Conservation (phyloP, 176 grass and related monocot genomes). For the Oryza longistaminata region DNA sequence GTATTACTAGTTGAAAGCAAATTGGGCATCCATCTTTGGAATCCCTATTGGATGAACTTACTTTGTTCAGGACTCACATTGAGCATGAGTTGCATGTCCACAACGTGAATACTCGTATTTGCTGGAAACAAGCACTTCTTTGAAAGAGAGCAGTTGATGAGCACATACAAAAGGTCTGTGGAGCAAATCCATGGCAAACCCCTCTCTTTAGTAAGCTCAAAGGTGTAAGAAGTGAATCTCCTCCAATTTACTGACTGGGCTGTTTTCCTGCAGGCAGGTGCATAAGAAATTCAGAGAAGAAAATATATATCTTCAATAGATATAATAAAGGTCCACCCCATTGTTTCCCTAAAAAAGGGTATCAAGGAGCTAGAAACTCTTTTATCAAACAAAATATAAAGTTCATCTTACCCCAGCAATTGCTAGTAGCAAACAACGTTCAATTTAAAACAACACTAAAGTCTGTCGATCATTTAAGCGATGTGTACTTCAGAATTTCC, state of each 20-base stretch:
- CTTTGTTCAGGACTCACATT: constrained; percentile 81
- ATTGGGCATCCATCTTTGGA: constrained; percentile 61
- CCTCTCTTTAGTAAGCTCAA: constrained; percentile 92
- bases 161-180: constrained; percentile 74
- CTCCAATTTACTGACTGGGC: constrained; percentile 96
- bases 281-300: no score
- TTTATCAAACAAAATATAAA: constrained; percentile 36
- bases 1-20: constrained; percentile 69
- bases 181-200: constrained; percentile 86
- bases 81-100: constrained; percentile 93
- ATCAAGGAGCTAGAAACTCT: no score
- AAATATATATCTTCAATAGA: no score
- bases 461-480: not conserved
- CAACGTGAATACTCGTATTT: constrained; percentile 79
- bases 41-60: constrained; percentile 53
- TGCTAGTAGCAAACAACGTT: constrained; percentile 24
- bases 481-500: not conserved
- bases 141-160: constrained; percentile 81
- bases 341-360: no score
- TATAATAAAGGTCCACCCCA: no score
- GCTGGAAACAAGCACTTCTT: constrained; percentile 71
- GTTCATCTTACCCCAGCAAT: not conserved
- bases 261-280: constrained; percentile 62
- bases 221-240: constrained; percentile 96
- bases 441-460: not conserved